phyloP scores from a whole-genome alignment of 768 basidiomycete genomes.

The Amanita rubescens region DNA sequence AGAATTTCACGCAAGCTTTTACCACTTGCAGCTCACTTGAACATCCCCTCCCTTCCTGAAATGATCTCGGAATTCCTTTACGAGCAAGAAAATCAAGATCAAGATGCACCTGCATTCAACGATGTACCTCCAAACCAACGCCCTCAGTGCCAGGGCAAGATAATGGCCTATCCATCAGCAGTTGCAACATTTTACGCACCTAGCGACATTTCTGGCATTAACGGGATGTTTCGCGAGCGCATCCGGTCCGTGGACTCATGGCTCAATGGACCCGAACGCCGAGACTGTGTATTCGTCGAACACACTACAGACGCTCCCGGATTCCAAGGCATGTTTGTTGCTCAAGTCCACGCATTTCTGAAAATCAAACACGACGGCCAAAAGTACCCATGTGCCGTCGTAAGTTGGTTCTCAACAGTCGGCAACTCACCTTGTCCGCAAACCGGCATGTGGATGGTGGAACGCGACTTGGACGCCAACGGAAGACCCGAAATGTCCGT shows the following conservation, averaged over 20 bases:
- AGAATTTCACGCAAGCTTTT: constrained; percentile 5
- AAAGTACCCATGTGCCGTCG: constrained; percentile 19
- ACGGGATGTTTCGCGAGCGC: constrained; percentile 16
- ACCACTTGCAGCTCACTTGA: constrained; percentile 11
- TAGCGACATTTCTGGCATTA: constrained; percentile 15
- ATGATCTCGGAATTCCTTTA: constrained; percentile 21
- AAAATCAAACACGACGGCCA: constrained; percentile 16
- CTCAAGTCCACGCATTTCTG: constrained; percentile 20
- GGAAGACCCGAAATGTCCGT: constrained; percentile 10
- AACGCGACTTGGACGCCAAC: constrained; percentile 16
- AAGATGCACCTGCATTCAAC: neutral
- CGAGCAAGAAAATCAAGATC: constrained; percentile 15
- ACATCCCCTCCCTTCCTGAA: constrained; percentile 14
- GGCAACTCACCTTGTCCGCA: constrained; percentile 14
- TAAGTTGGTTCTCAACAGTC: constrained; percentile 21
- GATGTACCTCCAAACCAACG: constrained; percentile 11
- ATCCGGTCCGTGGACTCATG: constrained; percentile 23
- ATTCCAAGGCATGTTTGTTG: constrained; percentile 16
- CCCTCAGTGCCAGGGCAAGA: constrained; percentile 11
- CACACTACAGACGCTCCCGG: constrained; percentile 14
- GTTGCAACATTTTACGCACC: constrained; percentile 20
- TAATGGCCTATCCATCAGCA: constrained; percentile 22
- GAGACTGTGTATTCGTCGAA: constrained; percentile 21
- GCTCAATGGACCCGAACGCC: constrained; percentile 15
- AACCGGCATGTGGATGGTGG: constrained; percentile 25